Percentiles rank a stretch among this genome's conserved stretches.
phyloP scores from a whole-genome alignment of 306 rosid genomes.

The Adenanthera pavonina region DNA sequence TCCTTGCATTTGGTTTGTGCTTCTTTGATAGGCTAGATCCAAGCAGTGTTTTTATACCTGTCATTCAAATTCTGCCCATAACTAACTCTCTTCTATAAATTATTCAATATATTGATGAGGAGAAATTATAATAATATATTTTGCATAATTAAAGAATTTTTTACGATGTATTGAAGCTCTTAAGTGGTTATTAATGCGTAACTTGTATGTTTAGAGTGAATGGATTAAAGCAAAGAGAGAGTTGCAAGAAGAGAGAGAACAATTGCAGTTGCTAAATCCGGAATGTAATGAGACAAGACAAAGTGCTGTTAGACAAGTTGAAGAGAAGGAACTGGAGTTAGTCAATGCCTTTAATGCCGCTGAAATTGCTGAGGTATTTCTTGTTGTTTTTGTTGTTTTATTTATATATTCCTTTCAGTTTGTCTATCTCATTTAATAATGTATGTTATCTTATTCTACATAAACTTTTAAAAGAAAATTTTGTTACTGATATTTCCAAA shows the following conservation, averaged over 20 bases:
- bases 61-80: not conserved
- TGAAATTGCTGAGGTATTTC: not conserved
- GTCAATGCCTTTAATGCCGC: not conserved
- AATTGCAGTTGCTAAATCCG: not conserved
- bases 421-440: not conserved
- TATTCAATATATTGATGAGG: not conserved
- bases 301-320: not conserved
- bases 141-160: not conserved
- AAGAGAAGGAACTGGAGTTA: not conserved
- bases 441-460: not conserved
- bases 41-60: not conserved
- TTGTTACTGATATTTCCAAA: not conserved
- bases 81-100: not conserved
- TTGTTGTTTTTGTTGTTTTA: not conserved
- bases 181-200: not conserved
- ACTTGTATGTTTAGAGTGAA: not conserved
- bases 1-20: not conserved
- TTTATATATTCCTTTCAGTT: not conserved
- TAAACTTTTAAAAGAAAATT: not conserved
- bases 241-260: not conserved
- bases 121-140: not conserved
- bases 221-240: not conserved
- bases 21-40: not conserved
- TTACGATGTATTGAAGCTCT: not conserved
- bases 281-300: not conserved